phyloP scores from a whole-genome alignment of 176 grass and related monocot species.

The Hyparrhenia diplandra region DNA sequence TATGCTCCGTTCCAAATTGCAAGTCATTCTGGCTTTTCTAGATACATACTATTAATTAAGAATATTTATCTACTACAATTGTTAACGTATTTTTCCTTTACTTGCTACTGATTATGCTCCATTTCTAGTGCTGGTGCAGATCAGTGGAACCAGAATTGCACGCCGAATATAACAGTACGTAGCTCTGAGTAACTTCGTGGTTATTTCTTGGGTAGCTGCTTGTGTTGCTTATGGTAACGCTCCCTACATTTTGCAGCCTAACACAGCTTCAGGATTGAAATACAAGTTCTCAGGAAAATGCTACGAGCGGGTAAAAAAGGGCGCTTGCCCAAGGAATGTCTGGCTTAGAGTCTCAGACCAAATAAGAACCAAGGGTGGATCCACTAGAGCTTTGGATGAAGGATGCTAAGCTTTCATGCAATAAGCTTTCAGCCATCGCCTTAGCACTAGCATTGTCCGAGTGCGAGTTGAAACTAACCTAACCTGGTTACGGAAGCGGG shows the following conservation, averaged over 20 bases:
- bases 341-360: constrained; percentile 30
- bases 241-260: constrained; percentile 5
- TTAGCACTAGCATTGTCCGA: not conserved
- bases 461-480: not conserved
- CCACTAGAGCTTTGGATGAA: not conserved
- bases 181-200: not conserved
- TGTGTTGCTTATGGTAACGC: not conserved
- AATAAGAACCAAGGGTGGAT: constrained; percentile 10
- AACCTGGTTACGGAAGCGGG: not conserved
- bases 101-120: constrained; percentile 19
- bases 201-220: not conserved
- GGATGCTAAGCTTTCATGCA: constrained; percentile 4
- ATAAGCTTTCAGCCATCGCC: not conserved
- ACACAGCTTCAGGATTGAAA: constrained; percentile 8
- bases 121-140: constrained; percentile 44
- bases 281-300: constrained; percentile 49
- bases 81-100: not conserved
- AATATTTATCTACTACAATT: not conserved
- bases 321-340: not conserved
- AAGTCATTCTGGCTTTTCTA: no score
- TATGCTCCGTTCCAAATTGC: no score
- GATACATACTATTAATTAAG: no score
- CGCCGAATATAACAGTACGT: constrained; percentile 15
- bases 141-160: constrained; percentile 23
- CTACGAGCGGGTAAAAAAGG: constrained; percentile 24